Evolutionary conservation across 768 basidiomycete species (phyloP), one percentile per base, ranked within the genome.

Genomic region (Suillus spraguei): DNA sequence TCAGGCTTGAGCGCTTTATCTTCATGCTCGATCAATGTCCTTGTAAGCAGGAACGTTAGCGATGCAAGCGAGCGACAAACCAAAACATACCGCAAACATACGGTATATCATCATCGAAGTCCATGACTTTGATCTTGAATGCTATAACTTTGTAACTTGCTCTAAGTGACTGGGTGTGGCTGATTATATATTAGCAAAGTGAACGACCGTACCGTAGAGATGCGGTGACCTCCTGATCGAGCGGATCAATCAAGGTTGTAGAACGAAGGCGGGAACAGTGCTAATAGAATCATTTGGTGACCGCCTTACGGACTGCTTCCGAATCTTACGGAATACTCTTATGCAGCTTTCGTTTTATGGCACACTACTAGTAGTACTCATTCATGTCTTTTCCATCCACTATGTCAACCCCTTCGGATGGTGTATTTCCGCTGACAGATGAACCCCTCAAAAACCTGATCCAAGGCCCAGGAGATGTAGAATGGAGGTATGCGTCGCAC

Each of bases 391-490:
- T 20, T 33, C 35, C 41, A 63, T 64, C 38, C 13, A 55, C 50
- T 58, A 49, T 55, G 56, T 58, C 56, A 41, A 58, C 24, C 35
- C 33, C 8, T 47, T 35, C 46, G 62, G 69, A 69, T 70, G 46
- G 66, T 42, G 53, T 68, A n/a, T 67, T 76, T 56, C 69, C 64
- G 42, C 67, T 72, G 39, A 72, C 70, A 20, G 77, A 77, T 24
- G 81, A 82, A 32, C 67, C 76, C n/a, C 70, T 90, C 53, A 83
- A 82, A 63, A 81, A 83, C 59, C 81, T 91, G 49, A 86, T 94
- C 22, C 88, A 92, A 71, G 92, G 92, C 1, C 90, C 92, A 4
- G 83, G 86, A 38, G 92, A 94, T 66, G 83, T 92, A 32, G 92
- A 95, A 74, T 94, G 93, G 92, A 86, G 85, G 92, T 88, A 65